These are phyloP conservation scores for Rhizophagus prolifer DNA, from an alignment of 192 early-diverging fungal genomes.

Conservation along the genomic window DNA sequence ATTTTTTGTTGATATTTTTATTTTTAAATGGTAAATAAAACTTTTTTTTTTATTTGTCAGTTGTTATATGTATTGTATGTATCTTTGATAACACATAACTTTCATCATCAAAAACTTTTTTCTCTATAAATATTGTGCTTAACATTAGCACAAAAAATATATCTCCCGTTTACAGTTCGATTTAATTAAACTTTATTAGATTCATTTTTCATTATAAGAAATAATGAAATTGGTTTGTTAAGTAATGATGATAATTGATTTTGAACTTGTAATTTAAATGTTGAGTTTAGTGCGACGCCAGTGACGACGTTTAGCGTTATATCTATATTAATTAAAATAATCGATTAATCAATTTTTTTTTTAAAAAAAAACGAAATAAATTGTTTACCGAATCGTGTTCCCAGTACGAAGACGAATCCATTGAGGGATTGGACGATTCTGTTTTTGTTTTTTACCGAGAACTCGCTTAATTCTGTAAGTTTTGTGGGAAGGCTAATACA, in stretches of 20 bases:
- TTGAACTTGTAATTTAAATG: slow-evolving; percentile 60
- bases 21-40: neutral
- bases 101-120: too few relatives aligned
- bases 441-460: slow-evolving; percentile 98
- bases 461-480: slow-evolving; percentile 95
- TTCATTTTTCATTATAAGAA: neutral
- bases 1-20: neutral
- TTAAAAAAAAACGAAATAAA: neutral
- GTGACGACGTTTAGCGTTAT: slow-evolving; percentile 99
- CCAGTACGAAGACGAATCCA: slow-evolving; percentile 97
- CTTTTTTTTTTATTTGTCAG: neutral
- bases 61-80: too few relatives aligned
- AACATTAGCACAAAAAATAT: too few relatives aligned
- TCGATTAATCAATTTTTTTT: neutral
- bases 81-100: too few relatives aligned
- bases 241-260: neutral
- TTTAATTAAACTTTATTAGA: too few relatives aligned
- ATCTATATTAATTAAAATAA: slow-evolving; percentile 54
- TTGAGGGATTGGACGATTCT: slow-evolving; percentile 97
- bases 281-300: slow-evolving; percentile 99
- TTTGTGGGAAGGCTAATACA: slow-evolving; percentile 91
- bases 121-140: too few relatives aligned
- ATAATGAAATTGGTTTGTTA: neutral
- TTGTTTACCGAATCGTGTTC: slow-evolving; percentile 78
- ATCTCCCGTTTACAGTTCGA: too few relatives aligned